Conservation (phyloP, 495 filamentous ascomycete genomes). For the Aspergillus heteromorphus region DNA sequence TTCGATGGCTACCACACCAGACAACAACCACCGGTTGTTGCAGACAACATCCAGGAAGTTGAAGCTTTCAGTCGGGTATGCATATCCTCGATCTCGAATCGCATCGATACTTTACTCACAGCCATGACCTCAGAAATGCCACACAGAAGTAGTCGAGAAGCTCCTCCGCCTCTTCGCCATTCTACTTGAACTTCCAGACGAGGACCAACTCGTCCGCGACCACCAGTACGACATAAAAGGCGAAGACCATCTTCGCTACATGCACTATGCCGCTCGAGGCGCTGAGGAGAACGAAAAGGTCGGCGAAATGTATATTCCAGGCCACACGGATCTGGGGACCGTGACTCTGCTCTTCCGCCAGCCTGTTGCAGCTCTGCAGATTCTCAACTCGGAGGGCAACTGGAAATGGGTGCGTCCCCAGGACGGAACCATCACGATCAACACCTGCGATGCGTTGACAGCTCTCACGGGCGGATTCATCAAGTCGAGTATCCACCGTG, state of each 20-base stretch:
- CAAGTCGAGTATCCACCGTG: slow-evolving; percentile 49
- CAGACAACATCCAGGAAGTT: slow-evolving; percentile 26
- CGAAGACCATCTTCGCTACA: slow-evolving; percentile 49
- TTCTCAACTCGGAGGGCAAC: slow-evolving; percentile 27
- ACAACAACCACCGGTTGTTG: slow-evolving; percentile 33
- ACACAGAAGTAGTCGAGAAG: slow-evolving; percentile 43
- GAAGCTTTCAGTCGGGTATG: slow-evolving; percentile 40
- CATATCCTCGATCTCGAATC: not conserved
- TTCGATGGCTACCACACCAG: slow-evolving; percentile 41
- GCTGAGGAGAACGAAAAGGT: slow-evolving; percentile 37
- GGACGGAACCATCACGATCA: slow-evolving; percentile 48
- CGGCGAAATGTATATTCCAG: slow-evolving; percentile 27
- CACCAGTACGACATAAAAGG: slow-evolving; percentile 44
- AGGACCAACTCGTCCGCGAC: slow-evolving; percentile 42
- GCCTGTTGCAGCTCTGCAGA: slow-evolving; percentile 47
- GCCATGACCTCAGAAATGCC: slow-evolving; percentile 35
- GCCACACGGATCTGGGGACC: slow-evolving; percentile 37
- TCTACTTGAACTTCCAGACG: slow-evolving; percentile 45
- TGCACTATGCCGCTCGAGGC: slow-evolving; percentile 44
- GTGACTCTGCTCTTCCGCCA: slow-evolving; percentile 43
- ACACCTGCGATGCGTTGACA: slow-evolving; percentile 46
- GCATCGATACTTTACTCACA: not conserved
- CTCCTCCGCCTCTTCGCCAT: slow-evolving; percentile 49
- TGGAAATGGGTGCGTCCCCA: slow-evolving; percentile 42
- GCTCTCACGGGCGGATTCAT: slow-evolving; percentile 44